Percentiles rank a stretch among this genome's conserved stretches.
Evolutionary conservation across 768 basidiomycete species (phyloP).

Genomic region (Candolleomyces aberdarensis): DNA sequence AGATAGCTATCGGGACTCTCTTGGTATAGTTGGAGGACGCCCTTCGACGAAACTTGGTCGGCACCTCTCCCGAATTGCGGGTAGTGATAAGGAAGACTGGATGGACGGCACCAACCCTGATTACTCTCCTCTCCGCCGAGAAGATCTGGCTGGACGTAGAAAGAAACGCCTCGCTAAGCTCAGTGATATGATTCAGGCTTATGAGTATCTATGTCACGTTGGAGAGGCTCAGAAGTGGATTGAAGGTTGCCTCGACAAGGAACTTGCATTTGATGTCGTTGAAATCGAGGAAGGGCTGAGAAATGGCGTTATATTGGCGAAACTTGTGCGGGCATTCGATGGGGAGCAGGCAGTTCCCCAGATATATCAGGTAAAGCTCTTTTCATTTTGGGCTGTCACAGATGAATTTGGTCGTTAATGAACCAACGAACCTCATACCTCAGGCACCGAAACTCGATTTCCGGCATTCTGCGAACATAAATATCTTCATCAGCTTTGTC

Average conservation of each 20-base stretch:
- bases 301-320: constrained; percentile 93
- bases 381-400: background rate
- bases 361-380: constrained; percentile 78
- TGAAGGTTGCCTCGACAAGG: constrained; percentile 89
- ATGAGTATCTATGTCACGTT: constrained; percentile 97
- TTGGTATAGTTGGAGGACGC: constrained; percentile 53
- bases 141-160: constrained; percentile 7
- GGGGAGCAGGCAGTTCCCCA: constrained; percentile 74
- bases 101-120: constrained; percentile 32
- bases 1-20: constrained; percentile 53
- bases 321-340: constrained; percentile 80
- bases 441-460: constrained; percentile 90
- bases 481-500: constrained; percentile 89
- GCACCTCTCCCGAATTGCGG: constrained; percentile 91
- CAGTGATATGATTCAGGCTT: constrained; percentile 65
- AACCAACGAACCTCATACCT: constrained; percentile 4
- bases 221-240: constrained; percentile 99
- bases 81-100: constrained; percentile 74
- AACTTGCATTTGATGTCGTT: constrained; percentile 87
- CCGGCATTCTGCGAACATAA: constrained; percentile 97
- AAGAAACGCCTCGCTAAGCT: constrained; percentile 7
- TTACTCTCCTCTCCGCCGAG: constrained; percentile 3
- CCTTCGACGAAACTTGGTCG: constrained; percentile 46
- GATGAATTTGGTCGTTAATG: background rate
- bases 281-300: constrained; percentile 93